These are phyloP conservation scores for Termitomyces sp. DNA, from an alignment of 768 basidiomycete genomes.

Conservation along the genomic window DNA sequence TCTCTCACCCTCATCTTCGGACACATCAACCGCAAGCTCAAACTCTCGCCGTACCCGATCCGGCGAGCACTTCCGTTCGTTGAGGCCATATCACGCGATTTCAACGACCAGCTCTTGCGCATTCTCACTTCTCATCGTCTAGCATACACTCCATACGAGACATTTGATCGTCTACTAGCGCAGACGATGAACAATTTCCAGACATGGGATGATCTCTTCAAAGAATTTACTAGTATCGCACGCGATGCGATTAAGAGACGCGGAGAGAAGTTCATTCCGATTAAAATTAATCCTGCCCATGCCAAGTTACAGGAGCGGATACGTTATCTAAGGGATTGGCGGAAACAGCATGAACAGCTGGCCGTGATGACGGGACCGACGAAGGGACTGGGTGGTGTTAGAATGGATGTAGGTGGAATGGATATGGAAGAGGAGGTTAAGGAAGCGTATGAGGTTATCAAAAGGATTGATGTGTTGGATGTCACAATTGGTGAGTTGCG, in stretches of 20 bases:
- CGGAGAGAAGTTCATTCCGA: slow-evolving; percentile 90
- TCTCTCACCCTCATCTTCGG: slow-evolving; percentile 81
- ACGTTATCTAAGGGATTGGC: slow-evolving; percentile 84
- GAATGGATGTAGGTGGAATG: slow-evolving; percentile 80
- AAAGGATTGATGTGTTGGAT: slow-evolving; percentile 93
- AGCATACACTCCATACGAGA: slow-evolving; percentile 90
- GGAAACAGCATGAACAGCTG: slow-evolving; percentile 96
- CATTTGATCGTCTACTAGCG: slow-evolving; percentile 81
- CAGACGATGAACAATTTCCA: slow-evolving; percentile 75
- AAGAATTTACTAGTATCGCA: slow-evolving; percentile 89
- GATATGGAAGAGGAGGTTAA: slow-evolving; percentile 98
- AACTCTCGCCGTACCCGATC: slow-evolving; percentile 94
- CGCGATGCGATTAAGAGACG: slow-evolving; percentile 90
- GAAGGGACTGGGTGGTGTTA: slow-evolving; percentile 69
- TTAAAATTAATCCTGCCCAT: slow-evolving; percentile 90
- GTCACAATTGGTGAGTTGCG: slow-evolving; percentile 72
- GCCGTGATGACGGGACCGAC: slow-evolving; percentile 96
- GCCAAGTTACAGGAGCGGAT: slow-evolving; percentile 85
- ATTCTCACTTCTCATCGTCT: slow-evolving; percentile 89
- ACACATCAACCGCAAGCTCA: slow-evolving; percentile 94
- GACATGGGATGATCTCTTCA: slow-evolving; percentile 86
- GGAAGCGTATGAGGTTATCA: slow-evolving; percentile 95
- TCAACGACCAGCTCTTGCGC: slow-evolving; percentile 90
- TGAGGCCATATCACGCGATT: slow-evolving; percentile 96
- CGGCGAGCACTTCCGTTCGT: slow-evolving; percentile 93